Evolutionary conservation across 805 yeast genomes (phyloP), one percentile per base, ranked within the genome.

Genomic region (Wickerhamiella shivajii): DNA sequence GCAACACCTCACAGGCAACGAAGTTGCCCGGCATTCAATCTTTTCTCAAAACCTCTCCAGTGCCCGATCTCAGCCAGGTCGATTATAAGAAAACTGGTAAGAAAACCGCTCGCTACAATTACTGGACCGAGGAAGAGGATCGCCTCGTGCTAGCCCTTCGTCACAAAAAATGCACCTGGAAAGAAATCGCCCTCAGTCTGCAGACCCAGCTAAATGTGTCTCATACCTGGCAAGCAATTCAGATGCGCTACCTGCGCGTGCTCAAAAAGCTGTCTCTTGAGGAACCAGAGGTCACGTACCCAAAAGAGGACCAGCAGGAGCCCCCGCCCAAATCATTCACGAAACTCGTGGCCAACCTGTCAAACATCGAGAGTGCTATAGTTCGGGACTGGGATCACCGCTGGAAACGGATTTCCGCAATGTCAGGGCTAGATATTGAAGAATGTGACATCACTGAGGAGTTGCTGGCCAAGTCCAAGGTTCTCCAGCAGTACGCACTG

Each of bases 201-300:
- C 19, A 34, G 18, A 18, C 39, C 14, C 65, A 61, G 39, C 44
- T 63, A 11, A 15, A 23, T 11, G 34, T 29, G 10, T 18, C 15
- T 8, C 34, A 31, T 13, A 31, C 29, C n/a, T 60, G 66, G 66
- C 66, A 61, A 42, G 64, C 66, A 2, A 56, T 63, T 22, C 68
- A 63, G 44, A 63, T 63, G 67, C 44, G 66, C 32, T 63, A 63
- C 39, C 46, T 63, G 27, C 50, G 67, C 7, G 49, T 55, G 24
- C 59, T 60, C 36, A 58, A 58, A 36, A 45, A 56, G 6, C 43
- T n/a, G n/a, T 10, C 18, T 21, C 24, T 18, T 14, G 15, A 18
- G 22, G 22, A 15, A 29, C 11, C 15, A 18, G 16, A 18, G 16
- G 9, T 13, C 16, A 17, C 29, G 10, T 8, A 8, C 8, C 8